Evolutionary conservation across 140 eudicot species (phyloP).

Genomic region (Oenanthe javanica): DNA sequence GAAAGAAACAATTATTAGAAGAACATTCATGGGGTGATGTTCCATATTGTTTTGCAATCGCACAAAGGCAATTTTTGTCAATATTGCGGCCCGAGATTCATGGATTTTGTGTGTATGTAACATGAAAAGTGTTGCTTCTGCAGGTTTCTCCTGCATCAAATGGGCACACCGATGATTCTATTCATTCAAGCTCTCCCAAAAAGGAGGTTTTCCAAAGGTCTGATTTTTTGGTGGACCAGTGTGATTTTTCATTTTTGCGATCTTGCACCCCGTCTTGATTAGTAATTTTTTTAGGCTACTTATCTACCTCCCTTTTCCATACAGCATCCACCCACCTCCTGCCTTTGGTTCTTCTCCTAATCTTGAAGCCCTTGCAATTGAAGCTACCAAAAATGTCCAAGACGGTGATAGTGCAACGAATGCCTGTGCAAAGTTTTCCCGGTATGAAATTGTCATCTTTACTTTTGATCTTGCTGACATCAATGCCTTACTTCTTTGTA

Average conservation of each 20-base stretch:
- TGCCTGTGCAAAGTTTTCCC: conserved; percentile 30
- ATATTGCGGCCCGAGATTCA: neutral
- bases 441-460: conserved; percentile 36
- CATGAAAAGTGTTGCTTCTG: neutral
- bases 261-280: neutral
- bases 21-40: neutral
- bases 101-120: neutral
- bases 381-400: conserved; percentile 47
- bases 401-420: conserved; percentile 44
- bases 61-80: neutral
- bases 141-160: conserved; percentile 61
- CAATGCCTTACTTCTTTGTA: neutral
- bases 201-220: conserved; percentile 43
- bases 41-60: neutral
- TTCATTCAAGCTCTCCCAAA: conserved; percentile 39
- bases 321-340: conserved; percentile 92
- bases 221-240: neutral
- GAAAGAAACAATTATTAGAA: conserved; percentile 2
- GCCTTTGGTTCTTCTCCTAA: conserved; percentile 95
- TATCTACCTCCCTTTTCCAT: conserved; percentile 9
- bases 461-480: neutral
- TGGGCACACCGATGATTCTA: conserved; percentile 45
- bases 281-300: neutral
- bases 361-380: conserved; percentile 93
- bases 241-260: neutral